phyloP scores from a whole-genome alignment of 257 asterid species.

The Lantana camara region DNA sequence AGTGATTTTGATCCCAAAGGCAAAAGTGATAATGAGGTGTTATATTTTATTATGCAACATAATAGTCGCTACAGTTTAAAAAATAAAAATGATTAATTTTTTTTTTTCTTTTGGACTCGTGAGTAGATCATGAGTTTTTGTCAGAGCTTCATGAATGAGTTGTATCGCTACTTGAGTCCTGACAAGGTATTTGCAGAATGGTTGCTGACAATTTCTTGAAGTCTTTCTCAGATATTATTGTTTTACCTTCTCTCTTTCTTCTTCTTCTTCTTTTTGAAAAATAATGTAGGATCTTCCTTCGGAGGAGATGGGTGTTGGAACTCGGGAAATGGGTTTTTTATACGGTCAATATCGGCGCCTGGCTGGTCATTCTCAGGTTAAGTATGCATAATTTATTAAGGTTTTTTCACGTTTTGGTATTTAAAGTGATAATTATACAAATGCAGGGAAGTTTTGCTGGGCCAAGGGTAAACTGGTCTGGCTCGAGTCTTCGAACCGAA shows the following conservation, averaged over 20 bases:
- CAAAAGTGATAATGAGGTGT: slow-evolving; percentile 88
- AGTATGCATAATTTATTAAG: slow-evolving; percentile 19
- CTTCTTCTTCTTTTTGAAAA: no score
- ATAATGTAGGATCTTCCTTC: slow-evolving; percentile 88
- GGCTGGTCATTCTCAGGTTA: slow-evolving; percentile 96
- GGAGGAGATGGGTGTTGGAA: slow-evolving; percentile 97
- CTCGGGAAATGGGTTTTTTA: slow-evolving; percentile 97
- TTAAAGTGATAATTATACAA: slow-evolving; percentile 1
- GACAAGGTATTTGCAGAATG: slow-evolving; percentile 74
- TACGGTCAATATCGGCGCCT: slow-evolving; percentile 95
- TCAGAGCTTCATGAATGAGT: slow-evolving; percentile 97
- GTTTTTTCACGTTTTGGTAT: slow-evolving; percentile 4
- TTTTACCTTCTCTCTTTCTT: slow-evolving; percentile 30
- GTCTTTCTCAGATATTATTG: slow-evolving; percentile 23
- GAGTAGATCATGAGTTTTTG: slow-evolving; percentile 92
- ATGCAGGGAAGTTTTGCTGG: slow-evolving; percentile 98
- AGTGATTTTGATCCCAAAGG: slow-evolving; percentile 97
- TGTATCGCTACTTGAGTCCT: slow-evolving; percentile 93
- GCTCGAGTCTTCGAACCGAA: slow-evolving; percentile 96
- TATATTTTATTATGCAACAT: slow-evolving; percentile 25
- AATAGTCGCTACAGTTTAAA: slow-evolving; percentile 23
- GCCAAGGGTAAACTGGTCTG: slow-evolving; percentile 96
- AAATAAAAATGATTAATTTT: slow-evolving; percentile 25
- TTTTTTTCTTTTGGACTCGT: slow-evolving; percentile 22
- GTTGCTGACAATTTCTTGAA: slow-evolving; percentile 23